Conservation (phyloP, 176 grass and related monocot genomes). For the barley (Hordeum vulgare) region DNA sequence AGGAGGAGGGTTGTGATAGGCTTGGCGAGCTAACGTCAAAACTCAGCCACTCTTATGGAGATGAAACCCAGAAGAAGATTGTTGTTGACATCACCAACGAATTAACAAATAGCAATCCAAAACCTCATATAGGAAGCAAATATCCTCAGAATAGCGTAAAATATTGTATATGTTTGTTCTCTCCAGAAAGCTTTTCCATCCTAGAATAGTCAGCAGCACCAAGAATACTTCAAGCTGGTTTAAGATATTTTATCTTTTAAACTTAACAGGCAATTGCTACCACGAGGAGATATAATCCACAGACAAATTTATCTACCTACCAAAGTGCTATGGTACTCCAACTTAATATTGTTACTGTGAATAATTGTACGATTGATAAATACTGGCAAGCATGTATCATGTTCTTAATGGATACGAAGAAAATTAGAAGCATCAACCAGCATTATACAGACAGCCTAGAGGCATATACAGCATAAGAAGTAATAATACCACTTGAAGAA, state of each 20-base stretch:
- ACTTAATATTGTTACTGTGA: background rate
- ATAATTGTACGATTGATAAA: background rate
- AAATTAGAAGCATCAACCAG: background rate
- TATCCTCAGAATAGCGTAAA: background rate
- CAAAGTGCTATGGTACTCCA: background rate
- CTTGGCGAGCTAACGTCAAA: too few species aligned
- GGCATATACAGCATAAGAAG: background rate
- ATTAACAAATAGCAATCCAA: constrained; percentile 8
- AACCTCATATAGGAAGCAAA: background rate
- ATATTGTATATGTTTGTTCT: background rate
- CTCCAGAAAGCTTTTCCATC: background rate
- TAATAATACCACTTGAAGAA: background rate
- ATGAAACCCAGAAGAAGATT: too few species aligned
- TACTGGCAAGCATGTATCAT: background rate
- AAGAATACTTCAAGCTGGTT: constrained; percentile 5
- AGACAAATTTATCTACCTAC: background rate
- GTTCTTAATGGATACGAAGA: background rate
- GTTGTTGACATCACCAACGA: background rate
- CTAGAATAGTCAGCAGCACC: background rate
- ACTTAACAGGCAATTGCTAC: background rate
- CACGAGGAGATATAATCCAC: background rate
- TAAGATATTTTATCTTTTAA: background rate
- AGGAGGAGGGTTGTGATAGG: too few species aligned
- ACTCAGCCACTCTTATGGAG: too few species aligned
- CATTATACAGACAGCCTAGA: background rate